A percentile compares a stretch with the other conserved stretches of the same genome.
Conservation (phyloP, 257 asterid genomes). For the Solanum chmielewskii region DNA sequence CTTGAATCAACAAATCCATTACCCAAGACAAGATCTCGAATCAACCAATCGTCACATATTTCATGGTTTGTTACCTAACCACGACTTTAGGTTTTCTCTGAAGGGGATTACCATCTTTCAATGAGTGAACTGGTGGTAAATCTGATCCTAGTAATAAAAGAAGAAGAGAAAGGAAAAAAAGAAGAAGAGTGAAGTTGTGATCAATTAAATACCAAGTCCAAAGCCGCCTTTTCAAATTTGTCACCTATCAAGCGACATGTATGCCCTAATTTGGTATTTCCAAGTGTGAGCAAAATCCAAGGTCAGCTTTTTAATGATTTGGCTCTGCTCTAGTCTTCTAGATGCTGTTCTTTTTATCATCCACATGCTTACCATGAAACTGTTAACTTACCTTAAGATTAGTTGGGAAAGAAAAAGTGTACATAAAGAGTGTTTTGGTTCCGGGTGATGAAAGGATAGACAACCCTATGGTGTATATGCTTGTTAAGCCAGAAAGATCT, state of each 20-base stretch:
- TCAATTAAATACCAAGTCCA: background rate
- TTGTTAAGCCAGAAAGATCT: background rate
- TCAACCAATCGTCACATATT: background rate
- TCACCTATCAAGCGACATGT: background rate
- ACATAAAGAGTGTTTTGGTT: background rate
- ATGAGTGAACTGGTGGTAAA: background rate
- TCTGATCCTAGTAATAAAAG: background rate
- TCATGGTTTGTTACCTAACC: background rate
- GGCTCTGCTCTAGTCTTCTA: background rate
- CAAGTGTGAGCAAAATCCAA: background rate
- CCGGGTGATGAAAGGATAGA: background rate
- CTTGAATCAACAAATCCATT: background rate
- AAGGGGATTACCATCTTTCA: background rate
- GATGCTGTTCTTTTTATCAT: background rate
- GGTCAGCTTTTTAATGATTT: background rate
- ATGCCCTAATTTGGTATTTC: background rate
- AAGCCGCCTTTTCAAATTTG: background rate
- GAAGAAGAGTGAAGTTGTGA: background rate
- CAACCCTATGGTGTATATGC: background rate
- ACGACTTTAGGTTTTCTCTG: background rate
- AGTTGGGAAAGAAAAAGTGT: background rate
- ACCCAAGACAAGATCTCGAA: background rate
- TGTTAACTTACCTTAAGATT: background rate
- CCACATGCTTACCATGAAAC: background rate
- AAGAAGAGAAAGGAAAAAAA: background rate